These are phyloP conservation scores for Diaporthe helianthi DNA, from an alignment of 2,329 filamentous ascomycete species.

Conservation along the genomic window DNA sequence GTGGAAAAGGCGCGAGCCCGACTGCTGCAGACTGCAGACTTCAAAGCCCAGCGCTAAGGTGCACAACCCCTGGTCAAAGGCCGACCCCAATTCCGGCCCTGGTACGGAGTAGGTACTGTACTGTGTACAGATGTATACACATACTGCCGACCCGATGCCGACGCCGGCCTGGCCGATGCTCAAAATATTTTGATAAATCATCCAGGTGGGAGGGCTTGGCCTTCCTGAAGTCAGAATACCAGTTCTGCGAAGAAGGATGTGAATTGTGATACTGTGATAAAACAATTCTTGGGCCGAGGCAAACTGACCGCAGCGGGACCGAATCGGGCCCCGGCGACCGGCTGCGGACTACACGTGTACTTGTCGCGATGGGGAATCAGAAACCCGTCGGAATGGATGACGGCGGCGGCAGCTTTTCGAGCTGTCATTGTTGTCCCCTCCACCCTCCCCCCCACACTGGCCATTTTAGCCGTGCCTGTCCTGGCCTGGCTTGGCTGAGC, in stretches of 20 bases:
- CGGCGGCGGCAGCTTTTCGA: background rate
- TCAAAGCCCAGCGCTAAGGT: background rate
- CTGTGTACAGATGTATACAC: too few species aligned
- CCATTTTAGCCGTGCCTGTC: too few species aligned
- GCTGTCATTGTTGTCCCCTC: background rate
- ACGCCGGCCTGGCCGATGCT: background rate
- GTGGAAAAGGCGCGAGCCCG: constrained; percentile 19
- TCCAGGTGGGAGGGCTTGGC: background rate
- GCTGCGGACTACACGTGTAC: background rate
- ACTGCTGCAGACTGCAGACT: background rate
- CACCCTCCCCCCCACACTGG: too few species aligned
- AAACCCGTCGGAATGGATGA: background rate
- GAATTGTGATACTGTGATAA: too few species aligned
- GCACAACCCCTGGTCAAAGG: background rate
- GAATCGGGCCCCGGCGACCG: background rate
- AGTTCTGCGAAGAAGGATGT: too few species aligned
- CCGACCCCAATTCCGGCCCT: background rate
- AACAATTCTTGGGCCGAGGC: background rate
- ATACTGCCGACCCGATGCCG: constrained; percentile 11
- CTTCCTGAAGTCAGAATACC: too few species aligned
- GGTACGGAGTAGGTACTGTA: too few species aligned
- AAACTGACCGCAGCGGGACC: background rate
- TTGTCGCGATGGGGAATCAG: background rate
- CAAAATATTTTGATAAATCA: constrained; percentile 1
- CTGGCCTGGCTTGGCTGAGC: background rate